Conservation (phyloP, 2,329 filamentous ascomycete genomes). For the Fusarium staphyleae region DNA sequence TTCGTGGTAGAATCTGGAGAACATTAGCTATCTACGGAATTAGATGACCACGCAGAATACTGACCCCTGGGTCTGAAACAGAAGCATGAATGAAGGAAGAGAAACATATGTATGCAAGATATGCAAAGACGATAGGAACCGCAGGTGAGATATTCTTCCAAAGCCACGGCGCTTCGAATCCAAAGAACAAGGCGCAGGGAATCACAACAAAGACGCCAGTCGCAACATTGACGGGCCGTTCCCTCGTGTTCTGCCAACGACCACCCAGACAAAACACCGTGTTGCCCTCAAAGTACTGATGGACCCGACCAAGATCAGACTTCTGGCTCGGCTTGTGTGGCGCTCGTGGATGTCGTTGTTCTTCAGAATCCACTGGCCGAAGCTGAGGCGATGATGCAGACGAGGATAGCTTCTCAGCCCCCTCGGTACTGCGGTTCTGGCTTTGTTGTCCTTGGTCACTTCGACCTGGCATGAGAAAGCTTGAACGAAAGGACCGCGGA, state of each 20-base stretch:
- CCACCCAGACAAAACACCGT: conserved; percentile 89
- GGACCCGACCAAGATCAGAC: conserved; percentile 68
- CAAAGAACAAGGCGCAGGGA: conserved; percentile 83
- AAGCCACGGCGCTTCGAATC: conserved; percentile 81
- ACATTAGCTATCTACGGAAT: conserved; percentile 18
- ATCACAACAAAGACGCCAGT: conserved; percentile 83
- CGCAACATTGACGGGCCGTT: conserved; percentile 86
- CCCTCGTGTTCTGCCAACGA: conserved; percentile 84
- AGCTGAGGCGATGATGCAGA: conserved; percentile 77
- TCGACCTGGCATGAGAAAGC: conserved; percentile 71
- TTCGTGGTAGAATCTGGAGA: conserved; percentile 85
- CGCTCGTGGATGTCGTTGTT: conserved; percentile 26
- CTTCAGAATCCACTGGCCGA: conserved; percentile 53
- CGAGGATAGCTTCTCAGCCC: conserved; percentile 85
- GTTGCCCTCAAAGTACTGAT: conserved; percentile 94
- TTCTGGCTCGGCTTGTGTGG: conserved; percentile 36
- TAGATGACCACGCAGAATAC: conserved; percentile 45
- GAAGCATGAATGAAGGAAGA: conserved; percentile 96
- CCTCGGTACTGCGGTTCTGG: conserved; percentile 65
- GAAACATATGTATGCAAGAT: conserved; percentile 87
- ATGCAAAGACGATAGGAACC: conserved; percentile 87
- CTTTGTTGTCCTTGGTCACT: conserved; percentile 56
- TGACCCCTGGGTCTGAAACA: conserved; percentile 88
- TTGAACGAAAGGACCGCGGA: conserved; percentile 77
- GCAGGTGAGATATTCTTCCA: conserved; percentile 89